Base-by-base conservation (phyloP, 2,329 filamentous ascomycete species). In the Teratosphaeria gauchensis region DNA sequence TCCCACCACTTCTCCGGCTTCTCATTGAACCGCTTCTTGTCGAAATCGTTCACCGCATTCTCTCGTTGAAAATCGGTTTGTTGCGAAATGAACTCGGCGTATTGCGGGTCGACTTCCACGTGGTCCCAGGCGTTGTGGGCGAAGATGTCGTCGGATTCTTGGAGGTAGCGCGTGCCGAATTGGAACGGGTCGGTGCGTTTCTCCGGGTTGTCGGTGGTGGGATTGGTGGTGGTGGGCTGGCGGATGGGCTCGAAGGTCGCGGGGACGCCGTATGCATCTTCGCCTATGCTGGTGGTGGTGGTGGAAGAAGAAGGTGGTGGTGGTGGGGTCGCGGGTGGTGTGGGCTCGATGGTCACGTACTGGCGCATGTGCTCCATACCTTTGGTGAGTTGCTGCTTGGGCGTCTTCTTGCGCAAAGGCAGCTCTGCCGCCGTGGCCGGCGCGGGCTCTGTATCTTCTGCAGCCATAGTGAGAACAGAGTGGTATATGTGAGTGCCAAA, bases 81-180 rank as follows among this genome's bases (percentile, higher is more conserved):
- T 70, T 85, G 77, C 74, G 92, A 85, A 61, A 91, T 87, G 74
- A 94, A 96, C 70, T 88, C 84, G 70, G 87, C 86, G 80, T 96
- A 97, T 48, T 86, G 82, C 66, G 90, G 85, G 76, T 97, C 92
- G 72, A 91, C 91, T 75, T 92, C 87, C 71, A 97, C 94, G 73
- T 99, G 92, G 73, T 99, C 94, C 94, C 94, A 99, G 42, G 94
- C 94, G 74, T 99, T 99, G 83, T 94, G 96, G 73, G 95, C 88
- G 76, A 92, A 99, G 69, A 95, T 89, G 72, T 97, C 82, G 76
- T 96, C 92, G 70, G 85, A 84, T 73, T 92, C 82, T 68, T 88
- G 85, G 56, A 99, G 84, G 69, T 83, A 89, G 60, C 92, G 89
- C 54, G 89, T 94, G 61, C 94, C 94, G 74, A 99, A 99, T 75